Base-by-base conservation (phyloP, 768 basidiomycete species). In the Paxillus rubicundulus region DNA sequence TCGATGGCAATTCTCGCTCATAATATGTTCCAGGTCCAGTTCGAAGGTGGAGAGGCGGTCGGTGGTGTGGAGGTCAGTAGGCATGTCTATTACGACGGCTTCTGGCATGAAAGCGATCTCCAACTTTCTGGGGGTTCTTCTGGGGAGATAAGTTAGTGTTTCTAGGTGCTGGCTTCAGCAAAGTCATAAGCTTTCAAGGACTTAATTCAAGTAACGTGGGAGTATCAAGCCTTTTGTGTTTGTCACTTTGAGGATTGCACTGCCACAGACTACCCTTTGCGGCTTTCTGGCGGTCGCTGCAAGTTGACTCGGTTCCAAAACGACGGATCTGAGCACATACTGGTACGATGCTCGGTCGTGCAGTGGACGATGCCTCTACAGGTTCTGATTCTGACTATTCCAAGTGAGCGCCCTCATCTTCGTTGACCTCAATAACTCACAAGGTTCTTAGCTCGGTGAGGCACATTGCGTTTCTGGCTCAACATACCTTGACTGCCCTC, bases 341-440 rank as follows among this genome's bases (percentile, higher is more conserved):
- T 58, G 46, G 65, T 54, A 52, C 53, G 37, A 74, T 76, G 72
- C 61, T 73, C 56, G 68, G 66, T 52, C 70, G 64, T 37, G 55
- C 71, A 86, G 87, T 91, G 85, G 89, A 91, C 63, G 89, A 91
- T 56, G 75, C 83, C n/a, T 90, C 89, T 34, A 89, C 92, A 3
- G 93, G 92, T 43, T 95, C 94, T 13, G 94, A 96, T 67, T 94
- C 92, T 30, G 94, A 96, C 66, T 96, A 97, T 70, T 92, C 94
- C 55, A 96, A 92, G 94, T 95, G 61, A 67, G 85, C 68, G 36
- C 55, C 32, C 10, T 45, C 37, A 32, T 41, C 16, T 38, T 41
- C 38, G 14, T 20, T 36, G 27, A 9, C 45, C 47, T 51, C 32
- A 44, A 39, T 41, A 34, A 36, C 58, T 66, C 39, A 66, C 58